Evolutionary conservation across 768 basidiomycete genomes (phyloP).

Genomic region (Amanita exitialis): DNA sequence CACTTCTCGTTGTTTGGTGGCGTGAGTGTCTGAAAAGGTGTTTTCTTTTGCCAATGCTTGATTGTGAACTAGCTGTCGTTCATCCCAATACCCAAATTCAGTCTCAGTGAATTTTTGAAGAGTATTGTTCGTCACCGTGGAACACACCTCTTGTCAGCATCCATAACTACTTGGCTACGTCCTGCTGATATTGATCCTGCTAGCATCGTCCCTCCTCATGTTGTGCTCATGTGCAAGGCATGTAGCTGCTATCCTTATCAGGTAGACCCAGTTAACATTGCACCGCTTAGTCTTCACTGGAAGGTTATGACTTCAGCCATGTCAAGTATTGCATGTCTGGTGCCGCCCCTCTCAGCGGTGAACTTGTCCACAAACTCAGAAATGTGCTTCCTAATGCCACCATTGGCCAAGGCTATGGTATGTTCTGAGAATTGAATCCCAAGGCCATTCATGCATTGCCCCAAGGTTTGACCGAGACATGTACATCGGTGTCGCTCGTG

Average conservation of each 20-base stretch:
- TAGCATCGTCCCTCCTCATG: slow-evolving; percentile 58
- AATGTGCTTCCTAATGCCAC: slow-evolving; percentile 43
- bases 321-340: slow-evolving; percentile 47
- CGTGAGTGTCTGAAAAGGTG: slow-evolving; percentile 19
- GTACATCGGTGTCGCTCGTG: slow-evolving; percentile 39
- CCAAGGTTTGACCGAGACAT: slow-evolving; percentile 56
- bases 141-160: slow-evolving; percentile 42
- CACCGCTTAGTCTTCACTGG: neutral
- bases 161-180: neutral
- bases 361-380: slow-evolving; percentile 35
- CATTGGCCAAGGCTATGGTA: slow-evolving; percentile 62
- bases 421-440: neutral
- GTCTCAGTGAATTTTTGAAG: slow-evolving; percentile 41
- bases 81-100: slow-evolving; percentile 60
- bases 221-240: slow-evolving; percentile 61
- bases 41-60: neutral
- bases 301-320: slow-evolving; percentile 36
- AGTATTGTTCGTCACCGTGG: slow-evolving; percentile 46
- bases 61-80: slow-evolving; percentile 31
- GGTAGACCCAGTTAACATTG: neutral
- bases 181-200: neutral
- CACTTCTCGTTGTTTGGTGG: slow-evolving; percentile 46
- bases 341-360: slow-evolving; percentile 54
- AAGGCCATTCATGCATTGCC: neutral
- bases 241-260: neutral